Evolutionary conservation across 768 basidiomycete species (phyloP), one percentile per base, ranked within the genome.

Genomic region (Mycena epipterygia): DNA sequence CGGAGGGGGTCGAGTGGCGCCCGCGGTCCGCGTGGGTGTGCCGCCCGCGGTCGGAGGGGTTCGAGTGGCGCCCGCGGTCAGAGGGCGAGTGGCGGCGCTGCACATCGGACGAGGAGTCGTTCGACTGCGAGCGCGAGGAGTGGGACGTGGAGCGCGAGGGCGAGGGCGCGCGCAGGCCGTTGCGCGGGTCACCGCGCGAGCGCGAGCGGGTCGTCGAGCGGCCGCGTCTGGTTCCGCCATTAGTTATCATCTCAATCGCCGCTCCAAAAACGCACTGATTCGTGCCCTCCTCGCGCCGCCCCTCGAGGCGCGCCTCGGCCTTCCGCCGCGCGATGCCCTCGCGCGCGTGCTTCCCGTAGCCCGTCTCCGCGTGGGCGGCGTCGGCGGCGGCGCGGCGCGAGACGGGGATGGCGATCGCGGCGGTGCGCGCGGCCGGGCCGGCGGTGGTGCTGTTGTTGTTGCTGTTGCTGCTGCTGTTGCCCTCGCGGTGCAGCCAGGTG

Each of bases 321-420:
- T 70, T 70, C 37, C 68, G 13, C 49, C 65, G 23, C n/a, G 68
- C 72, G 17, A 73, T 73, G 13, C 72, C 72, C 65, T 67, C 68
- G 33, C 56, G 14, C 9, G 32, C 68, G 64, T 73, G 65, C 5
- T 37, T 2, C 21, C 68, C 68, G 35, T 73, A 73, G 30, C 72
- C 72, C 64, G 68, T 70, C 53, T 73, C 72, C 19, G 1, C 12
- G 42, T 65, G 56, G 48, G 3, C 23, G 25, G 37, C 49, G 2
- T 19, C 35, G 37, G 7, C n/a, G 27, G 19, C 53, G 29, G 6
- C 42, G 17, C 30, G n/a, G 27, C 51, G 13, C 37, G 19, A 13
- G 2, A 30, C 49, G 14, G 72, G 68, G 2, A 73, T 68, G 41
- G 72, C 59, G 16, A 73, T 70, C 29, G 72, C 65, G 5, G 61